Evolutionary conservation across 2,329 filamentous ascomycete genomes (phyloP), one percentile per base, ranked within the genome.

Genomic region (Drechslera avenae): DNA sequence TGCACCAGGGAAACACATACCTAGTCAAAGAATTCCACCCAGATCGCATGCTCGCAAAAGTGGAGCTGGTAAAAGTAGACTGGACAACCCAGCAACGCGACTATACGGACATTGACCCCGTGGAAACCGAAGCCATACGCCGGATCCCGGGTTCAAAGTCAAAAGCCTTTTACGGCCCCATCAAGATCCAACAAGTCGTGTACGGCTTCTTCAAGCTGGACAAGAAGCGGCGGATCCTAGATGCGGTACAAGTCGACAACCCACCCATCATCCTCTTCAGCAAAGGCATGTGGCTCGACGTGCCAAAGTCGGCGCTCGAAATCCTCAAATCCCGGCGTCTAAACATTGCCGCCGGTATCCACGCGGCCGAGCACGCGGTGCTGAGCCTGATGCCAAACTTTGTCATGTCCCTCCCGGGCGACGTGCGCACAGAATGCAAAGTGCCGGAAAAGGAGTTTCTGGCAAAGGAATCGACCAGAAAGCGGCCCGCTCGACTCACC

Each of bases 161-260:
- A 0, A 83, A 85, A 54, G 93, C 92, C 1, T 97, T 90, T 75
- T 92, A 90, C 68, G 94, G 94, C 30, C 79, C 84, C 0, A 93
- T 99, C 69, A 87, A 88, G 63, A 92, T 97, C 65, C 85, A 88
- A 57, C 88, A 93, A 60, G 87, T 90, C 23, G 91, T 99, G 2
- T 97, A 95, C 71, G 94, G 94, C 2, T 99, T 94, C 78, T 97
- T 97, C 82, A 97, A 97, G 71, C 79, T 97, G n/a, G 92, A 97
- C 73, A 88, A 87, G 68, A 87, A 86, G 60, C 84, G 88, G 1
- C 86, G 90, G 2, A 90, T 97, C 50, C 83, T 97, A 12, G 94
- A 99, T 70, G 93, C 93, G 2, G 88, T 97, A 0, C 85, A 93
- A 52, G 91, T 97, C 17, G 90, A 97, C 71, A 96, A 96, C 61